Conservation (phyloP, 129 eudicot genomes). For the Artemisia annua region DNA sequence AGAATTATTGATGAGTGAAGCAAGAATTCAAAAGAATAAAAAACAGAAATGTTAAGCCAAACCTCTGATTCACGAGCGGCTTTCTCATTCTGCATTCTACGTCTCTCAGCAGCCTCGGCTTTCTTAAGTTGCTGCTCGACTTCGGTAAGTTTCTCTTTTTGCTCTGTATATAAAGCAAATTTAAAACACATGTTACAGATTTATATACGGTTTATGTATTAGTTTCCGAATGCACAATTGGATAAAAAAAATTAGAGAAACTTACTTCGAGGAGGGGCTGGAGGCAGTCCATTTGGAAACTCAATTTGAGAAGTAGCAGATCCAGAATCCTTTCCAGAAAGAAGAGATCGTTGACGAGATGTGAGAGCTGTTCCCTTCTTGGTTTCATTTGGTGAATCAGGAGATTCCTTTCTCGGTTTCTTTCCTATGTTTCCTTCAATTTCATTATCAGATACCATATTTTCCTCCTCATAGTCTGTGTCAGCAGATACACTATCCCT, state of each 20-base stretch:
- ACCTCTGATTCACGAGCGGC: conserved; percentile 97
- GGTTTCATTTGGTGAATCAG: conserved; percentile 61
- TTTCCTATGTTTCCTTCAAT: conserved; percentile 56
- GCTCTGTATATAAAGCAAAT: conserved; percentile 46
- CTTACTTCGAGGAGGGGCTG: conserved; percentile 91
- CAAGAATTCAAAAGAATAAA: neutral
- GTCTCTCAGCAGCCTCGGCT: conserved; percentile 94
- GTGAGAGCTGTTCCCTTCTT: conserved; percentile 77
- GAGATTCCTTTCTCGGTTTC: conserved; percentile 54
- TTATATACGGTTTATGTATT: neutral
- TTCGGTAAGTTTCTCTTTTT: conserved; percentile 84
- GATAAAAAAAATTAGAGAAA: conserved; percentile 10
- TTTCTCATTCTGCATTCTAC: conserved; percentile 86
- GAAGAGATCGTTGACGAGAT: conserved; percentile 84
- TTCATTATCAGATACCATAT: conserved; percentile 54
- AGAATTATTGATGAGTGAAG: neutral
- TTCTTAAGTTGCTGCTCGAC: conserved; percentile 94
- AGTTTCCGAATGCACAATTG: neutral
- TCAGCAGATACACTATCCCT: conserved; percentile 53
- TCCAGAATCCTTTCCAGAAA: conserved; percentile 62
- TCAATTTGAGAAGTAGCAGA: conserved; percentile 62
- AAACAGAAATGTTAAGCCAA: conserved; percentile 2
- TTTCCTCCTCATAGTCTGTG: conserved; percentile 77
- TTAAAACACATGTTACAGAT: neutral
- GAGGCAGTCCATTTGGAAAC: conserved; percentile 94